Percentiles rank a stretch among this genome's conserved stretches.
Evolutionary conservation across 352 stramenopile species (phyloP).

Genomic region (Phytophthora foliorum): DNA sequence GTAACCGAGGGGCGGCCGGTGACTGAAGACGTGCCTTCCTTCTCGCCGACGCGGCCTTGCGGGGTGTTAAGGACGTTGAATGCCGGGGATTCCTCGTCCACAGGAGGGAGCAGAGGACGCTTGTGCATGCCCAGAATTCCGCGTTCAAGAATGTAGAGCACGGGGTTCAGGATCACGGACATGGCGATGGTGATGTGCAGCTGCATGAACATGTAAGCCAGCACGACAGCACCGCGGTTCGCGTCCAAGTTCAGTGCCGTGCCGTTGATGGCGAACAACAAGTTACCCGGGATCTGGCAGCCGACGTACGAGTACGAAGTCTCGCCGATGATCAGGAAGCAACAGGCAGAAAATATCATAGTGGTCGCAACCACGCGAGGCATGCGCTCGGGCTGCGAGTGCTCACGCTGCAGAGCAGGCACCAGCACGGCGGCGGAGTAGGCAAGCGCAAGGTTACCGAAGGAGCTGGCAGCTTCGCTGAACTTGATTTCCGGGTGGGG

Average conservation of each 20-base stretch:
- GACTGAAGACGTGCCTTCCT: conserved; percentile 20
- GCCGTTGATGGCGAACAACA: conserved; percentile 56
- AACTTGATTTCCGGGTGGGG: conserved; percentile 47
- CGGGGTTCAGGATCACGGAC: conserved; percentile 55
- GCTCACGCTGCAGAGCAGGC: conserved; percentile 54
- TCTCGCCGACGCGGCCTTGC: conserved; percentile 18
- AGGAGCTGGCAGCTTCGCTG: conserved; percentile 49
- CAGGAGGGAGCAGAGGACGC: conserved; percentile 19
- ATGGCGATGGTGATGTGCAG: conserved; percentile 61
- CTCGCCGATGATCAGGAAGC: conserved; percentile 54
- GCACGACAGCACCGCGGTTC: conserved; percentile 46
- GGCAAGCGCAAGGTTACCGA: conserved; percentile 59
- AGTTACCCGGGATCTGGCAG: conserved; percentile 62
- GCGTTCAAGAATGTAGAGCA: conserved; percentile 54
- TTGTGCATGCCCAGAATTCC: conserved; percentile 59
- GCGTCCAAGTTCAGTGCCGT: conserved; percentile 47
- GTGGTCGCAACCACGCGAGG: conserved; percentile 51
- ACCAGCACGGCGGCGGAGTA: conserved; percentile 60
- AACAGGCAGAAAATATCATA: conserved; percentile 48
- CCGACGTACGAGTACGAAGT: conserved; percentile 51
- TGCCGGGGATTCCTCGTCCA: conserved; percentile 34
- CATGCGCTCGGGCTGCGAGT: conserved; percentile 60
- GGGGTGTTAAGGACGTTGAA: conserved; percentile 26
- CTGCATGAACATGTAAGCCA: conserved; percentile 62
- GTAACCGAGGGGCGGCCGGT: conserved; percentile 31